phyloP scores from a whole-genome alignment of 2,329 filamentous ascomycete species.

The Fonsecaea pugnacius region DNA sequence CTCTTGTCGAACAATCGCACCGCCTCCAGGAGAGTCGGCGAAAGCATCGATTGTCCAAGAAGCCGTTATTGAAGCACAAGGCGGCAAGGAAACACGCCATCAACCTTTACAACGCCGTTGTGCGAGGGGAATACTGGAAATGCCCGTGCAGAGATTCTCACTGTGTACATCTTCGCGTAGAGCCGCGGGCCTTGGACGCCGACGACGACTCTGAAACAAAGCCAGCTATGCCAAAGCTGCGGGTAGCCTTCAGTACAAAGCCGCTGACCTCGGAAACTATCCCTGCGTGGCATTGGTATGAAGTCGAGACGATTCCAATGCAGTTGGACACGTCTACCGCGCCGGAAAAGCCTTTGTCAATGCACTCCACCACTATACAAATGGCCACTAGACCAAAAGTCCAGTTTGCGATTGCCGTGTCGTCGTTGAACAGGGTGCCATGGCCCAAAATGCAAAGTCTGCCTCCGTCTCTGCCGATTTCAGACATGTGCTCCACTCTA shows the following conservation, averaged over 20 bases:
- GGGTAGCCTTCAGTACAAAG: no score
- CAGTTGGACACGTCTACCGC: no score
- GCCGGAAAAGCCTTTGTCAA: no score
- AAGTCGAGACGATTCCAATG: no score
- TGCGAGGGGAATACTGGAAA: conserved; percentile 23
- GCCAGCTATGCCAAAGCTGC: not conserved
- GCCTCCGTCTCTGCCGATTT: conserved; percentile 2
- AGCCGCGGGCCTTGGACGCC: conserved; percentile 4
- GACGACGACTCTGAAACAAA: not conserved
- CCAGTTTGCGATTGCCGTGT: conserved; percentile 1
- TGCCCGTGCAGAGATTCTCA: conserved; percentile 21
- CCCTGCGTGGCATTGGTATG: not conserved
- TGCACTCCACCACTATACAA: no score
- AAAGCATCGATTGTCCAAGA: conserved; percentile 8
- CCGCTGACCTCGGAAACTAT: no score
- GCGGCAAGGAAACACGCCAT: conserved; percentile 11
- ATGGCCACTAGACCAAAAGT: no score
- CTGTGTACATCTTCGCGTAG: conserved; percentile 22
- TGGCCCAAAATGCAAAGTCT: conserved; percentile 9
- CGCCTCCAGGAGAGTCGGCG: conserved; percentile 6
- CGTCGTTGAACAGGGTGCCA: not conserved
- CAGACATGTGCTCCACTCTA: conserved; percentile 15
- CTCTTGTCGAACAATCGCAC: conserved; percentile 30
- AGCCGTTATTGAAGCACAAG: conserved; percentile 4
- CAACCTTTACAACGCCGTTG: conserved; percentile 22